These are phyloP conservation scores for Eragrostis curvula DNA, from an alignment of 176 grass and related monocot genomes.

Conservation along the genomic window DNA sequence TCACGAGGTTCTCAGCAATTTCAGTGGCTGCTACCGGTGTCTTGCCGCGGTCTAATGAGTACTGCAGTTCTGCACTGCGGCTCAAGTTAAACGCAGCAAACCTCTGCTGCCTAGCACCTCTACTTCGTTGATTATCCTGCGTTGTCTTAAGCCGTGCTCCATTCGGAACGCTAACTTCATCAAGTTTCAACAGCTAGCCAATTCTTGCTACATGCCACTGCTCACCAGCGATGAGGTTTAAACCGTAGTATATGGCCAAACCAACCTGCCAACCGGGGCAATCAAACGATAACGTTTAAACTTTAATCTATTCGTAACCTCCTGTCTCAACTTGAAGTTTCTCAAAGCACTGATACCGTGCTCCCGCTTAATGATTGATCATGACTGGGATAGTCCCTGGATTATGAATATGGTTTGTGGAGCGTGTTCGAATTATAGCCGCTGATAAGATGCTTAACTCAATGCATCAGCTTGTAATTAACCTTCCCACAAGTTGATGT, in stretches of 20 bases:
- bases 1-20: not conserved
- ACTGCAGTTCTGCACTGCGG: not conserved
- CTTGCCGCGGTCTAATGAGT: too few relatives aligned
- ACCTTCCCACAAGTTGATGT: too few relatives aligned
- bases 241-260: conserved; percentile 37
- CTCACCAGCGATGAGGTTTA: too few relatives aligned
- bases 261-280: not conserved
- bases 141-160: not conserved
- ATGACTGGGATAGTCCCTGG: conserved; percentile 15
- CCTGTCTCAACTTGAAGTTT: not conserved
- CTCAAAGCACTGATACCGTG: not conserved
- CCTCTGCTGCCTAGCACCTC: not conserved
- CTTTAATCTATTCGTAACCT: not conserved
- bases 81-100: not conserved
- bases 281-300: not conserved
- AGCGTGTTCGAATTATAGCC: not conserved
- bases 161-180: not conserved
- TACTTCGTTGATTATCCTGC: not conserved
- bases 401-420: not conserved
- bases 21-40: not conserved
- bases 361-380: not conserved
- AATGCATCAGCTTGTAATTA: not conserved
- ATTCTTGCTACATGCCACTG: conserved; percentile 5
- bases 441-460: not conserved
- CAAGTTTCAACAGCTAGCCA: not conserved